phyloP scores from a whole-genome alignment of 106 monocot genomes.

The Acorus calamus region DNA sequence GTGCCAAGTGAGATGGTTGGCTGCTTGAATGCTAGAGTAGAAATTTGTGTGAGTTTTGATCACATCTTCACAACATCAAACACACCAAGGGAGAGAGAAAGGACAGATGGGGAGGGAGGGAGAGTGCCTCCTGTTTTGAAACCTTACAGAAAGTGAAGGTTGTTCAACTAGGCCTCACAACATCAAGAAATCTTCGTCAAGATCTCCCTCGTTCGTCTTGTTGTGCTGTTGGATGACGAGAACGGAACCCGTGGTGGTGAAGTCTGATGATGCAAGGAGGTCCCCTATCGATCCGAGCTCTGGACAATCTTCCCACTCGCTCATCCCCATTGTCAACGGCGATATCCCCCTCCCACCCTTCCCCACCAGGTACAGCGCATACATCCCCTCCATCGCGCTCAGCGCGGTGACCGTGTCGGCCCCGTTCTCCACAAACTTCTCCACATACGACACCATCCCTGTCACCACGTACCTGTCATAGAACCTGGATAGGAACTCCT shows the following conservation, averaged over 20 bases:
- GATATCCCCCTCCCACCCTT: slow-evolving; percentile 4
- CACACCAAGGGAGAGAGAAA: no score
- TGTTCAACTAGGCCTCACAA: no score
- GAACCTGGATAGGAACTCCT: slow-evolving; percentile 17
- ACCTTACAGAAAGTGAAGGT: no score
- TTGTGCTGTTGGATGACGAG: slow-evolving; percentile 35
- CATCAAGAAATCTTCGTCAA: background rate
- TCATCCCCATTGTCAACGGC: slow-evolving; percentile 19
- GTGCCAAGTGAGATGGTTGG: no score
- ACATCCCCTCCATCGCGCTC: slow-evolving; percentile 28
- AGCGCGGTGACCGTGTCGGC: slow-evolving; percentile 22
- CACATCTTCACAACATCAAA: no score
- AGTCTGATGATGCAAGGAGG: slow-evolving; percentile 35
- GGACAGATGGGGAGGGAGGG: no score
- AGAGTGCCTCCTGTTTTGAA: no score
- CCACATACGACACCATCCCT: slow-evolving; percentile 26
- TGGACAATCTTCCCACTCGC: slow-evolving; percentile 28
- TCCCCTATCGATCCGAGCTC: slow-evolving; percentile 43
- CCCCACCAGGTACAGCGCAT: slow-evolving; percentile 49
- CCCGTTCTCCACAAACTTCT: slow-evolving; percentile 22
- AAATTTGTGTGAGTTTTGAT: no score
- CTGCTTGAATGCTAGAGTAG: no score
- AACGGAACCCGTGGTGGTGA: slow-evolving; percentile 20
- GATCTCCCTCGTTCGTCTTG: background rate
- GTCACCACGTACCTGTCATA: slow-evolving; percentile 24